Evolutionary conservation across 345 rosid genomes (phyloP).

Genomic region (Sisymbrium altissimum): DNA sequence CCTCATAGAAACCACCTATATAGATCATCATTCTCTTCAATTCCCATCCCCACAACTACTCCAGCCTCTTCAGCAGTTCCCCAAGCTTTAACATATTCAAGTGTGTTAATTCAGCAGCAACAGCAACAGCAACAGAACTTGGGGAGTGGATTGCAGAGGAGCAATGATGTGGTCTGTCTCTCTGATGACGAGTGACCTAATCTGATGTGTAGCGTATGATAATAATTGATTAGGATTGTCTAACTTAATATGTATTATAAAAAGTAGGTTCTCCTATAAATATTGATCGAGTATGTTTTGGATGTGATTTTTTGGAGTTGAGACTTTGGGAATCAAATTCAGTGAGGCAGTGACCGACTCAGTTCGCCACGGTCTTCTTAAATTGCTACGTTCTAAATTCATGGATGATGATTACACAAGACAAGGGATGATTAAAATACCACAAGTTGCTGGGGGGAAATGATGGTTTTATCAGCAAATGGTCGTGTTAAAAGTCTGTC

Average conservation of each 20-base stretch:
- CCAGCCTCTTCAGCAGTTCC: not conserved
- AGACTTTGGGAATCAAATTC: not conserved
- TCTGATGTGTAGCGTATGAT: not conserved
- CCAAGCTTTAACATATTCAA: not conserved
- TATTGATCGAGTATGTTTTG: not conserved
- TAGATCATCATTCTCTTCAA: constrained; percentile 15
- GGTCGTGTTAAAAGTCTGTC: no score
- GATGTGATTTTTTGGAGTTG: not conserved
- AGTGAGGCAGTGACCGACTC: not conserved
- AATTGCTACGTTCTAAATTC: not conserved
- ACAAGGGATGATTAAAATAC: not conserved
- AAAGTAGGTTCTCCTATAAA: not conserved
- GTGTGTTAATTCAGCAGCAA: not conserved
- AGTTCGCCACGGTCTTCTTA: not conserved
- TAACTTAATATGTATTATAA: not conserved
- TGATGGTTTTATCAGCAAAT: no score
- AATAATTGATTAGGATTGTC: not conserved
- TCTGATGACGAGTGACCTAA: constrained; percentile 32
- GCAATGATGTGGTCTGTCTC: constrained; percentile 22
- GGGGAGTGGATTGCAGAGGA: constrained; percentile 14
- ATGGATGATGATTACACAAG: not conserved
- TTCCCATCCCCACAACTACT: constrained; percentile 1
- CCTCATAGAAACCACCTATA: constrained; percentile 10
- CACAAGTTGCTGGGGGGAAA: not conserved
- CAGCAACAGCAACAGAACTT: constrained; percentile 12